Conservation (phyloP, 495 filamentous ascomycete species). For the Paragyromitra xinjiangensis region DNA sequence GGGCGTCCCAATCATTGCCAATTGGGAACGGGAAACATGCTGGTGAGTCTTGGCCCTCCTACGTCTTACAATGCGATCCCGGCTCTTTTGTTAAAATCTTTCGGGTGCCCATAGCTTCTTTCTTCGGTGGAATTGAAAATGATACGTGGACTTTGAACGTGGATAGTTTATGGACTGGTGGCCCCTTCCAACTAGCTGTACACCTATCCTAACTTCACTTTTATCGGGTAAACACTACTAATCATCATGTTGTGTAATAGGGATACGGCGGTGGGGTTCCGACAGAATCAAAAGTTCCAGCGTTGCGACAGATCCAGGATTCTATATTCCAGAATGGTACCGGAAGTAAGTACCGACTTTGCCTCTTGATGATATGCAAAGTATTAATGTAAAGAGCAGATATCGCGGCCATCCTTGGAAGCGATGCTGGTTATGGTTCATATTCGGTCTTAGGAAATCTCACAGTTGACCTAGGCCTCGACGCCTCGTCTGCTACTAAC, state of each 20-base stretch:
- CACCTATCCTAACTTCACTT: not conserved
- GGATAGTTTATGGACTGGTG: conserved; percentile 54
- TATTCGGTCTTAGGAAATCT: conserved; percentile 63
- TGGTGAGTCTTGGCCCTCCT: conserved; percentile 20
- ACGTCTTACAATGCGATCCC: too few species aligned
- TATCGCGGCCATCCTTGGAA: conserved; percentile 60
- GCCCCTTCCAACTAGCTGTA: conserved; percentile 50
- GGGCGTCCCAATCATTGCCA: conserved; percentile 46
- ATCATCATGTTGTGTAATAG: conserved; percentile 18
- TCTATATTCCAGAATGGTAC: conserved; percentile 63
- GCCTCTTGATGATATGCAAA: not conserved
- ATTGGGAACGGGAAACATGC: conserved; percentile 53
- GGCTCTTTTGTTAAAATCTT: not conserved
- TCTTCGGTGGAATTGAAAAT: conserved; percentile 48
- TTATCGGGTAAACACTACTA: not conserved
- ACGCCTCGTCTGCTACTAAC: conserved; percentile 48
- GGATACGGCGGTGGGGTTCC: conserved; percentile 64
- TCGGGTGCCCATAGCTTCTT: conserved; percentile 9
- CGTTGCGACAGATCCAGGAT: conserved; percentile 60
- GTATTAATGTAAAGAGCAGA: conserved; percentile 39
- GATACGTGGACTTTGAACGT: conserved; percentile 48
- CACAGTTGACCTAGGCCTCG: conserved; percentile 58
- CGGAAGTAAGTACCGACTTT: conserved; percentile 47
- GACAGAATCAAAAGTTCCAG: conserved; percentile 54
- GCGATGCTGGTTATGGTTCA: conserved; percentile 60